Conservation (phyloP, 768 basidiomycete species). For the Lactifluus rugatus region DNA sequence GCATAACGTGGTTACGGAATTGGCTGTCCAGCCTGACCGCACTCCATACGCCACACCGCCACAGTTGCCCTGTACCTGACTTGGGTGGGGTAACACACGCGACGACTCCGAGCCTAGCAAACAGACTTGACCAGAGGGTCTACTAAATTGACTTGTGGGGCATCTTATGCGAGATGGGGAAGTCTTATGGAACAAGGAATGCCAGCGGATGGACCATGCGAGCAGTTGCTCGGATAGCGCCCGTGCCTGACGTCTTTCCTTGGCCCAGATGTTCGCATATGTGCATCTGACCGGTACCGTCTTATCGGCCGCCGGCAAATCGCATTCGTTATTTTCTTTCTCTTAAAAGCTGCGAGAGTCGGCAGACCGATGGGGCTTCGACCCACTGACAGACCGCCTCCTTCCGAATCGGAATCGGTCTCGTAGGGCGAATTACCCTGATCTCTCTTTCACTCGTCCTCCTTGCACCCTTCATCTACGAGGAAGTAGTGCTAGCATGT, state of each 20-base stretch:
- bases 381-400: background rate
- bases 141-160: background rate
- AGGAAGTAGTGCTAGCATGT: background rate
- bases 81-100: background rate
- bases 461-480: background rate
- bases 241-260: background rate
- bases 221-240: background rate
- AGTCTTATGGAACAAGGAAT: background rate
- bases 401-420: background rate
- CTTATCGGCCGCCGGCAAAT: slow-evolving; percentile 2
- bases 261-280: background rate
- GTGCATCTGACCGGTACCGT: background rate
- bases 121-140: background rate
- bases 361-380: background rate
- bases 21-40: too few species aligned
- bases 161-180: background rate
- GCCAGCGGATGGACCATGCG: background rate
- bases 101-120: background rate
- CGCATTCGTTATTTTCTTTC: background rate
- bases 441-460: background rate
- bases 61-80: background rate
- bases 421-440: background rate
- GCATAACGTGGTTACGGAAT: background rate
- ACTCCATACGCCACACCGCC: background rate
- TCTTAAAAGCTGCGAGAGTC: background rate